phyloP scores from a whole-genome alignment of 1,284 basidiomycete species.

The Laetiporus sulphureus region DNA sequence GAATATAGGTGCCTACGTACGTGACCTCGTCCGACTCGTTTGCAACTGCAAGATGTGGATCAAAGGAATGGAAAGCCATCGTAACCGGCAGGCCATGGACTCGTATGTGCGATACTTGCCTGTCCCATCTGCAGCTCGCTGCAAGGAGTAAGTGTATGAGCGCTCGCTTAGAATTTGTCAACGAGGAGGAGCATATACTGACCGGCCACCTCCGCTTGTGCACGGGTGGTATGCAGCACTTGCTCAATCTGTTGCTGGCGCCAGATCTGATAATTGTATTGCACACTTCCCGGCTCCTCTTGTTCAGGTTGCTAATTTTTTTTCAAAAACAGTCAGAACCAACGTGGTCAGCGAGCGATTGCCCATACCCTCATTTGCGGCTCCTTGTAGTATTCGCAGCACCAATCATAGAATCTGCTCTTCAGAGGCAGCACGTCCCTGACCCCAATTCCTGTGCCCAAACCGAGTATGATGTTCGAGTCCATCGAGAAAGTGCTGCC shows the following conservation, averaged over 20 bases:
- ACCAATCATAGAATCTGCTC: conserved; percentile 94
- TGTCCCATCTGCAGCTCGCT: conserved; percentile 70
- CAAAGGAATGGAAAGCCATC: conserved; percentile 89
- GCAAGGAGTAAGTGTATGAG: neutral
- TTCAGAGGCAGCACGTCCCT: conserved; percentile 80
- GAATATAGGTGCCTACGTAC: conserved; percentile 46
- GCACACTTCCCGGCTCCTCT: conserved; percentile 90
- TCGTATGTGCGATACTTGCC: conserved; percentile 70
- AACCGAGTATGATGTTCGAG: conserved; percentile 64
- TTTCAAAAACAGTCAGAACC: conserved; percentile 6
- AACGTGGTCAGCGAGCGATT: neutral
- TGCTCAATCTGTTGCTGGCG: conserved; percentile 87
- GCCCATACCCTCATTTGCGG: conserved; percentile 89
- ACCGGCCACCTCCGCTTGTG: conserved; percentile 71
- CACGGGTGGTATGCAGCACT: conserved; percentile 64
- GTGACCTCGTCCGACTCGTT: conserved; percentile 86
- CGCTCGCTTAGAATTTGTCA: neutral
- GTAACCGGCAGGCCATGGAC: conserved; percentile 68
- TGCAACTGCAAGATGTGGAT: conserved; percentile 82
- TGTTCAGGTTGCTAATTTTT: conserved; percentile 75
- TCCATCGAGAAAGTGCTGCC: conserved; percentile 71
- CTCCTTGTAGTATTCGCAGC: conserved; percentile 95
- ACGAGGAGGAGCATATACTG: conserved; percentile 25
- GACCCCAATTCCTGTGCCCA: conserved; percentile 68
- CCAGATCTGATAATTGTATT: conserved; percentile 97